Evolutionary conservation across 148 eudicot genomes (phyloP).

Genomic region (Amaranthus hypochondriacus): DNA sequence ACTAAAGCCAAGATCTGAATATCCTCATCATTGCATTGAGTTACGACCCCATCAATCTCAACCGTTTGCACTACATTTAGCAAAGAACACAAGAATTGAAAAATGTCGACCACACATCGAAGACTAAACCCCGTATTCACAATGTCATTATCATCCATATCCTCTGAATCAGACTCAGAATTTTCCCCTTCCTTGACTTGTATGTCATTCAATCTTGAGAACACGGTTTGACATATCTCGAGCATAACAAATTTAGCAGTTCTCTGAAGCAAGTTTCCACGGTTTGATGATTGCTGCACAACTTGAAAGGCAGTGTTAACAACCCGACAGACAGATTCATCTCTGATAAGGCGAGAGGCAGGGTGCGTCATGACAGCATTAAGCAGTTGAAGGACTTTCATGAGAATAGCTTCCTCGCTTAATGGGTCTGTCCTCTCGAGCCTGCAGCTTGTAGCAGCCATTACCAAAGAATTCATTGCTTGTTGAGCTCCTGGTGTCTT

Average conservation of each 20-base stretch:
- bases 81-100: slow-evolving; percentile 84
- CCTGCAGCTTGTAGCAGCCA: slow-evolving; percentile 61
- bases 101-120: slow-evolving; percentile 72
- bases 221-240: slow-evolving; percentile 68
- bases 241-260: slow-evolving; percentile 67
- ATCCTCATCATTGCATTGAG: slow-evolving; percentile 67
- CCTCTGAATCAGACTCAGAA: slow-evolving; percentile 66
- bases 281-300: slow-evolving; percentile 55
- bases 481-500: slow-evolving; percentile 73
- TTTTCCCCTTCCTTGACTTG: slow-evolving; percentile 57
- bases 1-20: slow-evolving; percentile 69
- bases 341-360: slow-evolving; percentile 52
- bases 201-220: slow-evolving; percentile 48
- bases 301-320: slow-evolving; percentile 80
- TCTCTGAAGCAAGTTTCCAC: slow-evolving; percentile 67
- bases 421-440: slow-evolving; percentile 54
- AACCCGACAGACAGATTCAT: slow-evolving; percentile 66
- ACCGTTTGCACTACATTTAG: slow-evolving; percentile 63
- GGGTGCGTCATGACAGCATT: slow-evolving; percentile 49
- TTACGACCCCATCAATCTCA: slow-evolving; percentile 41
- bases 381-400: slow-evolving; percentile 56
- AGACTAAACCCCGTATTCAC: slow-evolving; percentile 50
- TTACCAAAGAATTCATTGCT: slow-evolving; percentile 44
- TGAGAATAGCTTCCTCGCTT: slow-evolving; percentile 62
- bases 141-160: slow-evolving; percentile 26